Evolutionary conservation across 2,329 filamentous ascomycete genomes (phyloP), one percentile per base, ranked within the genome.

Genomic region (Neophaeococcomyces mojaviensis): DNA sequence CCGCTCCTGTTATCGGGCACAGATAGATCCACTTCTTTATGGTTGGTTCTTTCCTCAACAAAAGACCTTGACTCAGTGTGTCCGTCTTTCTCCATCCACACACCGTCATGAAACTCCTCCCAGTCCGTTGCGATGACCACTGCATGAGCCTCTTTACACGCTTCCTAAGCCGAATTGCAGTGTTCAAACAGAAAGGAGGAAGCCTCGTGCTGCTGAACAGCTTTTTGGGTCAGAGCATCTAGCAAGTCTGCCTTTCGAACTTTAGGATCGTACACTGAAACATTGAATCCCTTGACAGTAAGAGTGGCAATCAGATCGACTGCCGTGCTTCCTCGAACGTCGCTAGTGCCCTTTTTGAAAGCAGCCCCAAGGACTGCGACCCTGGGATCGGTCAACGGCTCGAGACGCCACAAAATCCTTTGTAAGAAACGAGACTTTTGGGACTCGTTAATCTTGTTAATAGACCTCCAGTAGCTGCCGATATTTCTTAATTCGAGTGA

Each of bases 341-440:
- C 85, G 18, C 77, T 78, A 0, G 85, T 89, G 62, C 87, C 77
- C 65, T 86, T 84, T 71, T 90, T 89, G 68, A 86, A 89, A 7
- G 84, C 81, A 55, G 82, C 88, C 3, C 86, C 86, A 4, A 89
- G 72, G 2, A 89, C 69, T 2, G 81, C 74, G 12, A 88, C 68
- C 65, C 85, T 87, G 69, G 87, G 87, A 49, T 77, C 76, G 2
- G 72, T 71, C 4, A 88, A 68, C 8, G 81, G 85, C 64, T 85
- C 81, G 42, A 88, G 71, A 45, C 76, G 77, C 49, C 72, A 72
- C 55, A 87, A 76, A 35, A 88, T 77, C 39, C 79, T 75, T 52
- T 74, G 72, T 5, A 77, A 76, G 65, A 88, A 88, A 22, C 85
- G 76, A 41, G 79, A 72, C 52, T 81, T 77, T 55, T 86, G 82